phyloP scores from a whole-genome alignment of 2,329 filamentous ascomycete species.

The Aspergillus sp. region DNA sequence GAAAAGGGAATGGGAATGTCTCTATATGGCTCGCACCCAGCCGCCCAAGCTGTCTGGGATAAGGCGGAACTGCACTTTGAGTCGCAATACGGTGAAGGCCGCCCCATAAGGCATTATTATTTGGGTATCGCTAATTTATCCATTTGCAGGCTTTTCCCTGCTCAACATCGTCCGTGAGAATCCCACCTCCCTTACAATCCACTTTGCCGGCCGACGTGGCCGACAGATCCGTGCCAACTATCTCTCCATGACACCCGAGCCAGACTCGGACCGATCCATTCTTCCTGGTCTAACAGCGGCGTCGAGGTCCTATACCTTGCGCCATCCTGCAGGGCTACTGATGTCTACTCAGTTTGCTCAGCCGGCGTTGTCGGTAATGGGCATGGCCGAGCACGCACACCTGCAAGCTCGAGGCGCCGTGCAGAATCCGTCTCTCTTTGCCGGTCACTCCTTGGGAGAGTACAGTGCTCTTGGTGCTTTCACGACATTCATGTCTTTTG shows the following conservation, averaged over 20 bases:
- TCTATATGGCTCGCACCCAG: slow-evolving; percentile 82
- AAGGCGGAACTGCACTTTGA: slow-evolving; percentile 95
- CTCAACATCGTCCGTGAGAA: slow-evolving; percentile 99
- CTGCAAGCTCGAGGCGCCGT: slow-evolving; percentile 97
- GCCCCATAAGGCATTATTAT: too few relatives aligned
- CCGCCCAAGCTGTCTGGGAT: slow-evolving; percentile 97
- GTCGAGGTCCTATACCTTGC: slow-evolving; percentile 96
- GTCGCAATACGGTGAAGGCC: slow-evolving; percentile 98
- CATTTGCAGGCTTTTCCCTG: slow-evolving; percentile 95
- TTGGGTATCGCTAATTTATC: too few relatives aligned
- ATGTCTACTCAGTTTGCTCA: slow-evolving; percentile 98
- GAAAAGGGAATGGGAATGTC: slow-evolving; percentile 99
- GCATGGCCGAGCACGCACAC: slow-evolving; percentile 98
- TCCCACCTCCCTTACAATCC: slow-evolving; percentile 94
- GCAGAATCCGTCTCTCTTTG: slow-evolving; percentile 91
- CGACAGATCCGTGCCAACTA: slow-evolving; percentile 98
- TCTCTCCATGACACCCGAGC: slow-evolving; percentile 99
- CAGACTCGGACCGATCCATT: slow-evolving; percentile 92
- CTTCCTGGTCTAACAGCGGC: slow-evolving; percentile 99
- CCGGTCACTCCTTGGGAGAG: slow-evolving; percentile 94
- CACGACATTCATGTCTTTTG: slow-evolving; percentile 99
- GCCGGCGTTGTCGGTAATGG: slow-evolving; percentile 94
- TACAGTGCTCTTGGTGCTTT: slow-evolving; percentile 94
- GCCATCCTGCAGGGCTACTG: slow-evolving; percentile 83
- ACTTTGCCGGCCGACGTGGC: slow-evolving; percentile 92